These are phyloP conservation scores for Candida germanica DNA, from an alignment of 805 yeast genomes.

Conservation along the genomic window DNA sequence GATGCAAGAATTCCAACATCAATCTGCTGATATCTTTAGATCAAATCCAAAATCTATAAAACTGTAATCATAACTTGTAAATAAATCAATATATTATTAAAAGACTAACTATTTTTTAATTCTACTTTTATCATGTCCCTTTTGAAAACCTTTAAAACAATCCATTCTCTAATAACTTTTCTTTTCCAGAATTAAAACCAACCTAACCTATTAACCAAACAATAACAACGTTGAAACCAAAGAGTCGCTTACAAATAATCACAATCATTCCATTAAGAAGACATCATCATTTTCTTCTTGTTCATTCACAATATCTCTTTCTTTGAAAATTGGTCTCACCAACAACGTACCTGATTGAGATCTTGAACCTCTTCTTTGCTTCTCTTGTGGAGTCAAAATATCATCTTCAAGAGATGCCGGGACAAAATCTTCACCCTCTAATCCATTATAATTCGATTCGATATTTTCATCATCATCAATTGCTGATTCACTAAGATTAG, in stretches of 20 bases:
- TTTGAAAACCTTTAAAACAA: no score
- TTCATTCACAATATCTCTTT: background rate
- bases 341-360: slow-evolving; percentile 44
- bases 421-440: slow-evolving; percentile 70
- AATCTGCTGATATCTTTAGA: slow-evolving; percentile 40
- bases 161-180: background rate
- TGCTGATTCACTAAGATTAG: slow-evolving; percentile 9
- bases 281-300: slow-evolving; percentile 25
- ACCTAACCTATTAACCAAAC: slow-evolving; percentile 2
- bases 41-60: slow-evolving; percentile 23
- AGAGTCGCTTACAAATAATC: no score
- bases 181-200: background rate
- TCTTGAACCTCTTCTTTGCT: slow-evolving; percentile 64
- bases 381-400: slow-evolving; percentile 73
- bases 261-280: slow-evolving; percentile 37
- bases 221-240: no score
- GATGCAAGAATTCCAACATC: slow-evolving; percentile 28
- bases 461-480: slow-evolving; percentile 30
- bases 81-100: slow-evolving; percentile 1
- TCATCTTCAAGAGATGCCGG: slow-evolving; percentile 81
- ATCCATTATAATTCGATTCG: slow-evolving; percentile 13
- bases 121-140: no score
- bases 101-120: background rate
- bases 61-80: slow-evolving; percentile 6
- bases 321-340: slow-evolving; percentile 27